phyloP scores from a whole-genome alignment of 2,329 filamentous ascomycete species.

The Fusarium sp. region DNA sequence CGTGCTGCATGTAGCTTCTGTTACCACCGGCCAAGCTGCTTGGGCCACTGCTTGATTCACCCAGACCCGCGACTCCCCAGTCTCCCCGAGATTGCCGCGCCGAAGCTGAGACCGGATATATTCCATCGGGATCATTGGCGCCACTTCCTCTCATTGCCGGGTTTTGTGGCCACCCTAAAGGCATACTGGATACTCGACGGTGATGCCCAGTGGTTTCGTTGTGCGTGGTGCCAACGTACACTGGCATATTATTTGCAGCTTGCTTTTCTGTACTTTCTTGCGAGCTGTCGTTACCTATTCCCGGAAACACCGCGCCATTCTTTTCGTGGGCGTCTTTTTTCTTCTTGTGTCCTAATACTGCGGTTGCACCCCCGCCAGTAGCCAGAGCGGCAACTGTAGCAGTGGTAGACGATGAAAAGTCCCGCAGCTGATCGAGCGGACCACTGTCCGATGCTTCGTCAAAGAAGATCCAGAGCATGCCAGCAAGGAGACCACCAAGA shows the following conservation, averaged over 20 bases:
- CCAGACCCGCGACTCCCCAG: conserved; percentile 12
- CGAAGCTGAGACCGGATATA: conserved; percentile 32
- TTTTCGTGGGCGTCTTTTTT: conserved; percentile 46
- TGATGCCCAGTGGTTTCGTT: conserved; percentile 38
- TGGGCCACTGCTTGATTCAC: conserved; percentile 26
- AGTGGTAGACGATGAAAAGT: conserved; percentile 41
- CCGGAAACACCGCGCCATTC: conserved; percentile 12
- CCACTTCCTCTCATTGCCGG: conserved; percentile 48
- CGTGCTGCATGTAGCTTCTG: conserved; percentile 9
- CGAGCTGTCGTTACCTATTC: conserved; percentile 41
- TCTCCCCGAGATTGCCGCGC: conserved; percentile 36
- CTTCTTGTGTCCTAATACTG: conserved; percentile 40
- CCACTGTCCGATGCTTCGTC: conserved; percentile 62
- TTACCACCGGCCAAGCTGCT: conserved; percentile 19
- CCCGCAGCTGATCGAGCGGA: conserved; percentile 52
- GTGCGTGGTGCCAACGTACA: conserved; percentile 41
- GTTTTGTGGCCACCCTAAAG: conserved; percentile 57
- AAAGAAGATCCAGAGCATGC: conserved; percentile 64
- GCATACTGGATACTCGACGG: conserved; percentile 55
- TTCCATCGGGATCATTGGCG: conserved; percentile 35
- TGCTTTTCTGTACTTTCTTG: conserved; percentile 41
- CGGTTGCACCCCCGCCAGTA: conserved; percentile 43
- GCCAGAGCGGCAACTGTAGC: conserved; percentile 43
- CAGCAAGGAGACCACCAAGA: conserved; percentile 67
- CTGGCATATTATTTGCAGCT: conserved; percentile 18